Conservation (phyloP, 768 basidiomycete genomes). For the Lactifluus piperatus region DNA sequence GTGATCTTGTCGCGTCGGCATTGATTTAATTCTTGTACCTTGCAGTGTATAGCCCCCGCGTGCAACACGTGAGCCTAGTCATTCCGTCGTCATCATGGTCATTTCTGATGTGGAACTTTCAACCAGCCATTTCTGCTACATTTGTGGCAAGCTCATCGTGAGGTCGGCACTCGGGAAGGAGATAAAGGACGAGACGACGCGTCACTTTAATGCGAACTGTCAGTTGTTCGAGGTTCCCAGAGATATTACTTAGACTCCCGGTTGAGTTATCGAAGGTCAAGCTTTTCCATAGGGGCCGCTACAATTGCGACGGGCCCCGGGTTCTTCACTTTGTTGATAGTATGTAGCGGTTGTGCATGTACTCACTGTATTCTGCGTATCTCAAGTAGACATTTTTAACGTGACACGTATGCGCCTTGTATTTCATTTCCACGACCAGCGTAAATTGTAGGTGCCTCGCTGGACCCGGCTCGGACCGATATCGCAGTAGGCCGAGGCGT, state of each 20-base stretch:
- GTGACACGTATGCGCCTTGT: neutral
- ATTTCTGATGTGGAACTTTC: neutral
- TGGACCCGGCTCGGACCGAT: neutral
- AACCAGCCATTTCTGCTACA: slow-evolving; percentile 43
- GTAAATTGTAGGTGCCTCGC: neutral
- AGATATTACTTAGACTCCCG: too few species aligned
- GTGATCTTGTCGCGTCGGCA: neutral
- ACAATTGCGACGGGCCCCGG: neutral
- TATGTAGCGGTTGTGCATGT: neutral
- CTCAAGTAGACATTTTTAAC: neutral
- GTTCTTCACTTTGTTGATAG: neutral
- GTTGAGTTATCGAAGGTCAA: neutral
- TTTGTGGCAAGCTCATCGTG: slow-evolving; percentile 41
- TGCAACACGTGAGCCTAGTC: slow-evolving; percentile 36
- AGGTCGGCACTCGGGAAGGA: slow-evolving; percentile 30
- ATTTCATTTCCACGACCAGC: neutral
- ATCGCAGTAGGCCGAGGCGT: too few species aligned
- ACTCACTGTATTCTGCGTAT: neutral
- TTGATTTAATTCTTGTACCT: neutral
- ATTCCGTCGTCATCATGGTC: neutral
- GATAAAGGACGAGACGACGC: slow-evolving; percentile 25
- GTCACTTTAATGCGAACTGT: slow-evolving; percentile 29
- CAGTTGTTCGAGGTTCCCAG: slow-evolving; percentile 26
- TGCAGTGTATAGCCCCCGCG: slow-evolving; percentile 44
- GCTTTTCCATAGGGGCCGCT: neutral